Percentiles rank a stretch among this genome's conserved stretches.
phyloP scores from a whole-genome alignment of 2,329 filamentous ascomycete genomes.

The Huntiella savannae region DNA sequence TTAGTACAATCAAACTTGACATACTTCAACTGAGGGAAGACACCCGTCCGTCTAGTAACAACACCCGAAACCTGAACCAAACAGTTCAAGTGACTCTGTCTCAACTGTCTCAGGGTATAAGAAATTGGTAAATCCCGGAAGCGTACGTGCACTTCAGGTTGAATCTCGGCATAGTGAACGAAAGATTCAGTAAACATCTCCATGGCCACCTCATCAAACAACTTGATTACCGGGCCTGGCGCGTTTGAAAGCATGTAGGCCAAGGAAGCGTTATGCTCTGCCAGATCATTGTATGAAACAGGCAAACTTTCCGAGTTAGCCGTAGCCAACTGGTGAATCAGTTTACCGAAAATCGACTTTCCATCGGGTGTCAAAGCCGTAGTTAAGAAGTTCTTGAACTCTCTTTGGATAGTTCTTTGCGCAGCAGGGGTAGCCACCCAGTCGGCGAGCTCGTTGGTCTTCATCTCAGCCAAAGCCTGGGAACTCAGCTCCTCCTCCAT shows the following conservation, averaged over 20 bases:
- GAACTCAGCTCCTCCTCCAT: slow-evolving; percentile 91
- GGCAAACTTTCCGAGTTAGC: slow-evolving; percentile 92
- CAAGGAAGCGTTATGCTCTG: slow-evolving; percentile 75
- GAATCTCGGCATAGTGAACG: slow-evolving; percentile 92
- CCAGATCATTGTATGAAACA: slow-evolving; percentile 85
- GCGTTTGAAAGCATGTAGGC: slow-evolving; percentile 94
- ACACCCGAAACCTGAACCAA: slow-evolving; percentile 87
- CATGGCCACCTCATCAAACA: slow-evolving; percentile 94
- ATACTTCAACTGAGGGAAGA: slow-evolving; percentile 95
- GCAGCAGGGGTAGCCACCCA: slow-evolving; percentile 87
- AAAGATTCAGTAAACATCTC: slow-evolving; percentile 92
- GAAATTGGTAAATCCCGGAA: slow-evolving; percentile 88
- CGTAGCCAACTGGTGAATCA: slow-evolving; percentile 88
- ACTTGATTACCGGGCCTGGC: slow-evolving; percentile 81
- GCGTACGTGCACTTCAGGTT: slow-evolving; percentile 92
- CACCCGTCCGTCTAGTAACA: slow-evolving; percentile 80
- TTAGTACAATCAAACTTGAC: slow-evolving; percentile 96
- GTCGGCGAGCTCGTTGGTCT: slow-evolving; percentile 79
- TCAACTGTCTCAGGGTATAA: slow-evolving; percentile 85
- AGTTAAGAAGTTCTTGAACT: slow-evolving; percentile 94
- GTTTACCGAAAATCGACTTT: slow-evolving; percentile 82
- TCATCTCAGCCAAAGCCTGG: slow-evolving; percentile 80
- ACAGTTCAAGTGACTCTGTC: slow-evolving; percentile 90
- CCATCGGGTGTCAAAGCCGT: slow-evolving; percentile 84
- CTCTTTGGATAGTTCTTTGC: slow-evolving; percentile 78